Percentiles rank a stretch among this genome's conserved stretches.
These are phyloP conservation scores for Penstemon eatonii DNA, from an alignment of 257 asterid genomes.

Conservation along the genomic window DNA sequence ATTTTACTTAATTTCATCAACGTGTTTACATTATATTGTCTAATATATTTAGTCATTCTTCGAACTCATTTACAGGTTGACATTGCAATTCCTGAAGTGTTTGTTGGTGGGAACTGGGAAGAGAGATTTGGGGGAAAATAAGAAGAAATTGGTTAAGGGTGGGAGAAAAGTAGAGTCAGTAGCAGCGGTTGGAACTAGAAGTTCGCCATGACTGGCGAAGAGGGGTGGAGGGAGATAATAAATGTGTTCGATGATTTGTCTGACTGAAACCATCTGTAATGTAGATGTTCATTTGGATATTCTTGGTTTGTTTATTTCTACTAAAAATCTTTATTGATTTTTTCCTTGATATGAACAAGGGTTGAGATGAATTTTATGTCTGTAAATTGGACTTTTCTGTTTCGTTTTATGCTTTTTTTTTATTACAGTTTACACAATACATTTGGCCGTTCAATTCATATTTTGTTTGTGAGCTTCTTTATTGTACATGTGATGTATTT, in stretches of 20 bases:
- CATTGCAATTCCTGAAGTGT: too few species aligned
- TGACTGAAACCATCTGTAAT: constrained; percentile 4
- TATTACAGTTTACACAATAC: not conserved
- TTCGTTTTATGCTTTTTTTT: not conserved
- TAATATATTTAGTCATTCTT: too few species aligned
- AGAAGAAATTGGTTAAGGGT: constrained; percentile 37
- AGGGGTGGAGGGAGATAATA: too few species aligned
- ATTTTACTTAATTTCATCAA: too few species aligned
- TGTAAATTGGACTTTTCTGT: not conserved
- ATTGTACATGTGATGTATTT: too few species aligned
- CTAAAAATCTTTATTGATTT: not conserved
- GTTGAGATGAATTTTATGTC: not conserved
- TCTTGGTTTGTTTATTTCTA: not conserved
- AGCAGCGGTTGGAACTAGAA: constrained; percentile 40
- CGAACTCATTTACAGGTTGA: too few species aligned
- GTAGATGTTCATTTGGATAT: not conserved
- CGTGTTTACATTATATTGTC: too few species aligned
- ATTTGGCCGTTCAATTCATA: not conserved
- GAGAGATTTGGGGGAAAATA: constrained; percentile 19
- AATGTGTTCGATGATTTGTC: constrained; percentile 35
- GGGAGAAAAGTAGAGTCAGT: constrained; percentile 14
- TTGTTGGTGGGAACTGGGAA: too few species aligned
- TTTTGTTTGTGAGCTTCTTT: too few species aligned
- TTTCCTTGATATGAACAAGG: not conserved
- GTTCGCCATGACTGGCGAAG: constrained; percentile 63